A percentile compares a stretch with the other conserved stretches of the same genome.
These are phyloP conservation scores for Penicillium daleae DNA, from an alignment of 495 filamentous ascomycete genomes.

Conservation along the genomic window DNA sequence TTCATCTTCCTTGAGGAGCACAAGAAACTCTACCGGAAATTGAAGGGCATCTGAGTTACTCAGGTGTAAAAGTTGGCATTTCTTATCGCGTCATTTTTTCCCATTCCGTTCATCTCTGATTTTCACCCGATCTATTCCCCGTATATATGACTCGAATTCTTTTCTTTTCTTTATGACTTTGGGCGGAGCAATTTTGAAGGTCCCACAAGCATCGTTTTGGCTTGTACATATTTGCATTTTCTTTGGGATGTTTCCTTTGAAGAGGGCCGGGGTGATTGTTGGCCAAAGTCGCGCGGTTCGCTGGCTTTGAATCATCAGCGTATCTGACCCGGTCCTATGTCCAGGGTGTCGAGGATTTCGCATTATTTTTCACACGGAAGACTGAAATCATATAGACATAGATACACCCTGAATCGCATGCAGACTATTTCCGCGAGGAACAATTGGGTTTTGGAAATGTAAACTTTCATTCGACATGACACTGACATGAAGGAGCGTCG, in stretches of 20 bases:
- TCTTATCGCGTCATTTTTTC: conserved; percentile 22
- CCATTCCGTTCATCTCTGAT: conserved; percentile 42
- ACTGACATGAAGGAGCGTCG: neutral
- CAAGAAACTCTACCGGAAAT: conserved; percentile 55
- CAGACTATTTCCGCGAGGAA: conserved; percentile 27
- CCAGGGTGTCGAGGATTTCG: conserved; percentile 19
- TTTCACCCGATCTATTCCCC: conserved; percentile 43
- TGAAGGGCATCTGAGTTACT: conserved; percentile 43
- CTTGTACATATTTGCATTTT: conserved; percentile 35
- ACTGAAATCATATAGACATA: conserved; percentile 31
- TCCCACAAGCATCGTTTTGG: conserved; percentile 21
- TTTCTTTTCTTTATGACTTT: conserved; percentile 17
- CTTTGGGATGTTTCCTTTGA: conserved; percentile 17
- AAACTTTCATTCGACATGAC: neutral
- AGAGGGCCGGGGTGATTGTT: neutral
- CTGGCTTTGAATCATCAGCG: neutral
- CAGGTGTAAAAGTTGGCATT: conserved; percentile 21
- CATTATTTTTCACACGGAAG: conserved; percentile 12
- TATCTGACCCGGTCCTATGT: conserved; percentile 2
- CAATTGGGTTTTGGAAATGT: conserved; percentile 1
- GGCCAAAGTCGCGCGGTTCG: neutral
- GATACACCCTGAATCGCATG: conserved; percentile 30
- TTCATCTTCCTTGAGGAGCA: conserved; percentile 92
- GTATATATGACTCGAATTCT: conserved; percentile 22
- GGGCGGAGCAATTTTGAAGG: conserved; percentile 25